Evolutionary conservation across 2,329 filamentous ascomycete genomes (phyloP).

Genomic region (Alternaria novae-zelandiae): DNA sequence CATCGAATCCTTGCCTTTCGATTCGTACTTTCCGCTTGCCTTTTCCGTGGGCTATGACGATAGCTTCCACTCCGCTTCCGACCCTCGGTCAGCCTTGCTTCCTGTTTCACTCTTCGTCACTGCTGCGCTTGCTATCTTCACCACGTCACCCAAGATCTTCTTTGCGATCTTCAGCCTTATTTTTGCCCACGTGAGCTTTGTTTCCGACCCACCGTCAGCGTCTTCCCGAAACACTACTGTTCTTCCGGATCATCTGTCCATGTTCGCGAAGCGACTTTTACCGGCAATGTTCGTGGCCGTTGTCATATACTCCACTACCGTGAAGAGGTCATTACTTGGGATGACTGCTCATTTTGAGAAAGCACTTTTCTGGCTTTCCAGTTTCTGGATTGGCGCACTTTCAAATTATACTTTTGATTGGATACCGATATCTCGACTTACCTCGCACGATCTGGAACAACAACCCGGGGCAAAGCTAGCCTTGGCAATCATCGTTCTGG

Average conservation of each 20-base stretch:
- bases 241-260: conserved; percentile 58
- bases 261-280: conserved; percentile 78
- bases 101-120: conserved; percentile 80
- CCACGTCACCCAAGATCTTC: conserved; percentile 76
- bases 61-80: conserved; percentile 67
- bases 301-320: conserved; percentile 82
- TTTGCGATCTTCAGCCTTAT: conserved; percentile 81
- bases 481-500: conserved; percentile 74
- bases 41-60: conserved; percentile 75
- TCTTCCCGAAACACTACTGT: conserved; percentile 53
- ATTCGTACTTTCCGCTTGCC: conserved; percentile 86
- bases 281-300: conserved; percentile 85
- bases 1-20: conserved; percentile 77
- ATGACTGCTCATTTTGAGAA: conserved; percentile 86
- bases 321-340: conserved; percentile 73
- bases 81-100: conserved; percentile 81
- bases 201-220: conserved; percentile 79
- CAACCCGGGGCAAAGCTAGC: conserved; percentile 89
- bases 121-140: conserved; percentile 76
- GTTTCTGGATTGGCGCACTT: conserved; percentile 86
- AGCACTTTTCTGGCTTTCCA: conserved; percentile 84
- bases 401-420: conserved; percentile 94
- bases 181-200: conserved; percentile 87
- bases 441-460: conserved; percentile 81
- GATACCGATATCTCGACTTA: conserved; percentile 90